Evolutionary conservation across 1,139 yeast genomes (phyloP).

Genomic region (Suhomyces bokatorum): DNA sequence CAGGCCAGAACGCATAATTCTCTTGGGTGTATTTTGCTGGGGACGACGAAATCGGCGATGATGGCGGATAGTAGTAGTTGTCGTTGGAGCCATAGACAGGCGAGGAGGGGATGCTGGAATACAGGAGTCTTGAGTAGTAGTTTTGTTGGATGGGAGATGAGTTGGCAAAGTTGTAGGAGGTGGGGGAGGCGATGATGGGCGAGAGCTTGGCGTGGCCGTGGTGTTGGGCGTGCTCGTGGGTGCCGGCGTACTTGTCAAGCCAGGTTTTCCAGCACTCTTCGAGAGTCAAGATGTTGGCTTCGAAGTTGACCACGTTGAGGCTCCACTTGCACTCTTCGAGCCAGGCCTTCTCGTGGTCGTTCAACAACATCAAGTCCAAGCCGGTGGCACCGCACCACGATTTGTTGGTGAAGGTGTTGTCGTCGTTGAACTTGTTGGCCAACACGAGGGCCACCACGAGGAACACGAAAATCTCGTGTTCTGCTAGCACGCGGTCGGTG

Average conservation of each 20-base stretch:
- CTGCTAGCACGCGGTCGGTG: slow-evolving; percentile 30
- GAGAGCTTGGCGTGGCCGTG: slow-evolving; percentile 7
- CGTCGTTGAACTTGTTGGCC: slow-evolving; percentile 94
- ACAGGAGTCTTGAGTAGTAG: slow-evolving; percentile 8
- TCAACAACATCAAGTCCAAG: slow-evolving; percentile 58
- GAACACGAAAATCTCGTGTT: slow-evolving; percentile 56
- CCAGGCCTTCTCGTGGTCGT: slow-evolving; percentile 75
- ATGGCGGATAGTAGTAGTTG: slow-evolving; percentile 16
- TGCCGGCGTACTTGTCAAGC: slow-evolving; percentile 36
- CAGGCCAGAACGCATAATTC: slow-evolving; percentile 9
- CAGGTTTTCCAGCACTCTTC: slow-evolving; percentile 52
- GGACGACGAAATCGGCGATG: slow-evolving; percentile 17
- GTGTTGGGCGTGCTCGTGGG: neutral
- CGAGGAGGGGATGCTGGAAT: slow-evolving; percentile 28
- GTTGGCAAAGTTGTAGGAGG: slow-evolving; percentile 18
- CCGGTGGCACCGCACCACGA: slow-evolving; percentile 98
- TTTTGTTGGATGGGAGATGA: slow-evolving; percentile 23
- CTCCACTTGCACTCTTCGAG: slow-evolving; percentile 52
- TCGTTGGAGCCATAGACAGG: slow-evolving; percentile 21
- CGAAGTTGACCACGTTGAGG: slow-evolving; percentile 47
- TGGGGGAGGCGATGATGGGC: slow-evolving; percentile 14
- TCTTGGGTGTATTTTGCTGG: slow-evolving; percentile 13
- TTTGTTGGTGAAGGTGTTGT: slow-evolving; percentile 90
- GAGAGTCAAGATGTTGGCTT: slow-evolving; percentile 41
- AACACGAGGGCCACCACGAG: slow-evolving; percentile 72